Conservation (phyloP, 1,284 basidiomycete genomes). For the Neonothopanus nambi region DNA sequence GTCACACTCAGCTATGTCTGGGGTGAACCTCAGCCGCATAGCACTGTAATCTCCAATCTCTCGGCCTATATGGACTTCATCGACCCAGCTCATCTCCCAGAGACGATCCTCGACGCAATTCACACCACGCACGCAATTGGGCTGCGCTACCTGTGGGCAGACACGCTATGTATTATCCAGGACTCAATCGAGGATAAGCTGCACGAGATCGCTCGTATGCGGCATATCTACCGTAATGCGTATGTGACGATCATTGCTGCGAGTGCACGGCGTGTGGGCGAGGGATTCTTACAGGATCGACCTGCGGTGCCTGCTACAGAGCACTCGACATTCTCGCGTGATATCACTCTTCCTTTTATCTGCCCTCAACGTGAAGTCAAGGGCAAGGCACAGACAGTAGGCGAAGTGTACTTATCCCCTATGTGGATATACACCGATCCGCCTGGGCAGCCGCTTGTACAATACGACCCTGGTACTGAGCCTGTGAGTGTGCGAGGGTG, state of each 20-base stretch:
- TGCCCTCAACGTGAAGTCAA: background rate
- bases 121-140: constrained; percentile 7
- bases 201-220: constrained; percentile 15
- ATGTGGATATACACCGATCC: background rate
- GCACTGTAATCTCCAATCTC: constrained; percentile 11
- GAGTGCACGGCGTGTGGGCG: constrained; percentile 9
- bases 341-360: background rate
- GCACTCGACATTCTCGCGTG: no score
- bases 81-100: constrained; percentile 9
- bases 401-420: background rate
- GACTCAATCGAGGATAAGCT: constrained; percentile 14
- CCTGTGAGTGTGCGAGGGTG: constrained; percentile 3
- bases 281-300: constrained; percentile 7
- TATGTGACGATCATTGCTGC: constrained; percentile 15
- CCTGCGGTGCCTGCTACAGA: background rate
- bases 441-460: background rate
- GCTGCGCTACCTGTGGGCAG: constrained; percentile 17
- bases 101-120: constrained; percentile 17
- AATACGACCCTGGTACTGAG: background rate
- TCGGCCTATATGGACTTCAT: constrained; percentile 5
- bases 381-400: background rate
- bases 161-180: constrained; percentile 17
- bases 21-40: constrained; percentile 15
- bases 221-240: constrained; percentile 14
- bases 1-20: constrained; percentile 17